Evolutionary conservation across 192 early-diverging fungal genomes (phyloP).

Genomic region (Linnemannia exigua): DNA sequence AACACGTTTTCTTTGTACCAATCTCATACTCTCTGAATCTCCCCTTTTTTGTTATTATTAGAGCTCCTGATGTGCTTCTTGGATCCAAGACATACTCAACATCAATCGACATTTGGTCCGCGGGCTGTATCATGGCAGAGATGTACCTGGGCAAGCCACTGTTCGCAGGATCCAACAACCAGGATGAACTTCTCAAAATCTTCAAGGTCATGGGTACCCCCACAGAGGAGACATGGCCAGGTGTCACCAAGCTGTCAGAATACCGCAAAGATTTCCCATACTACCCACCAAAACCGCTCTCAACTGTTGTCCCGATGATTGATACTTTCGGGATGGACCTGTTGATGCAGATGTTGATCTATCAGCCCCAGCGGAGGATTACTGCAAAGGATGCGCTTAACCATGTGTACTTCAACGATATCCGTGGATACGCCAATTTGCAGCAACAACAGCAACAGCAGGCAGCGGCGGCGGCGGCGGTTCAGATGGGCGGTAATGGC

Average conservation of each 20-base stretch:
- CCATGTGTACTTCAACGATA: constrained; percentile 74
- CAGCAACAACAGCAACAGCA: constrained; percentile 46
- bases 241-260: constrained; percentile 77
- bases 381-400: constrained; percentile 74
- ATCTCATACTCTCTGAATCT: not conserved
- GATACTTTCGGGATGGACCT: constrained; percentile 79
- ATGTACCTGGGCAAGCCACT: constrained; percentile 86
- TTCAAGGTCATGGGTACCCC: constrained; percentile 88
- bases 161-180: constrained; percentile 86
- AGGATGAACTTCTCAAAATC: constrained; percentile 85
- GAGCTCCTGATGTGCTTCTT: constrained; percentile 94
- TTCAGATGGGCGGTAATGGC: constrained; percentile 11
- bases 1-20: constrained; percentile 1
- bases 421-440: constrained; percentile 43
- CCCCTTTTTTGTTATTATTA: not conserved
- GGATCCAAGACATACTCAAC: constrained; percentile 96
- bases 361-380: constrained; percentile 77
- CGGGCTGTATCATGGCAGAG: constrained; percentile 98
- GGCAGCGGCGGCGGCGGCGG: constrained; percentile 19
- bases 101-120: constrained; percentile 98
- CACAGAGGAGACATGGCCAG: constrained; percentile 81
- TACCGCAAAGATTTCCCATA: constrained; percentile 78
- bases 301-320: constrained; percentile 81
- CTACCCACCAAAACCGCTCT: constrained; percentile 74
- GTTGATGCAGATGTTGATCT: constrained; percentile 80